A percentile compares a stretch with the other conserved stretches of the same genome.
phyloP scores from a whole-genome alignment of 176 grass and related monocot species.

The Calamus simplicifolius region DNA sequence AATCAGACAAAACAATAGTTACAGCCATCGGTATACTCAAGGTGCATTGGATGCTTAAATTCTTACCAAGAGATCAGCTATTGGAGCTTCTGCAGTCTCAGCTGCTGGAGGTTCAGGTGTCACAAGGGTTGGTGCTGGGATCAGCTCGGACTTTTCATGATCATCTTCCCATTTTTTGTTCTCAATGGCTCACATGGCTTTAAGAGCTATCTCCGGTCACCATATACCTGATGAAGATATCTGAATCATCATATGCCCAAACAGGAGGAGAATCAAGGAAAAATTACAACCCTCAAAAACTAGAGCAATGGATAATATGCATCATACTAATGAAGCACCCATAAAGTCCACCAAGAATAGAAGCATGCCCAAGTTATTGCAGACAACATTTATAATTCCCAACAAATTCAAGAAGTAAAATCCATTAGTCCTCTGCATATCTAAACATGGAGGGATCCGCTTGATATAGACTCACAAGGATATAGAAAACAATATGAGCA shows the following conservation, averaged over 20 bases:
- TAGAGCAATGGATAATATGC: no score
- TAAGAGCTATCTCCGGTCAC: neutral
- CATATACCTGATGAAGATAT: neutral
- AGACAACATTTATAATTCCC: no score
- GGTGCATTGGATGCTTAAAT: neutral
- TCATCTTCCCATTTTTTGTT: slow-evolving; percentile 1
- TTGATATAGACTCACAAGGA: no score
- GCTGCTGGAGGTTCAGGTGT: neutral
- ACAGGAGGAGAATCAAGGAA: neutral
- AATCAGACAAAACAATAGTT: neutral
- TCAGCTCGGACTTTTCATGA: neutral
- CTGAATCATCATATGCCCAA: no score
- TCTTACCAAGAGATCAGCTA: slow-evolving; percentile 15
- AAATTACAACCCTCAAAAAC: neutral
- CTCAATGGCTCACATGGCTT: slow-evolving; percentile 2
- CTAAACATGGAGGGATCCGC: no score
- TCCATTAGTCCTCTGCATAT: no score
- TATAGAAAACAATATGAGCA: no score
- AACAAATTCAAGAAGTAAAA: no score
- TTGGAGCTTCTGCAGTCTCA: neutral
- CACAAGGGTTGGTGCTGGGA: neutral
- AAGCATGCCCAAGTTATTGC: no score
- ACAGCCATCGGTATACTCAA: neutral
- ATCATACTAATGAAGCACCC: no score
- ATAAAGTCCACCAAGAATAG: no score